phyloP scores from a whole-genome alignment of 495 filamentous ascomycete species.

The Hypomontagnella submonticulosa region DNA sequence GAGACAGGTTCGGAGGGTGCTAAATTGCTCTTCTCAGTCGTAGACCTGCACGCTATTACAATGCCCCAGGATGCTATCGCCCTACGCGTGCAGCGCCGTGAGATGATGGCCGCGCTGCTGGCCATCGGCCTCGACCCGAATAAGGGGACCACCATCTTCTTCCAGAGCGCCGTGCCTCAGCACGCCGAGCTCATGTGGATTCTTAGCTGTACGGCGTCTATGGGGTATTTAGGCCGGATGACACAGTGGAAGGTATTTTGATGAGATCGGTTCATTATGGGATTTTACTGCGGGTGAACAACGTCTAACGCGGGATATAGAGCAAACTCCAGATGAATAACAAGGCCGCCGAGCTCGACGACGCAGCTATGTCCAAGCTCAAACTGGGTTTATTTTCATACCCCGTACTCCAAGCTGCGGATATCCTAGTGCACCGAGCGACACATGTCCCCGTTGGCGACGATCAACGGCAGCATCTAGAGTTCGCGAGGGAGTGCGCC shows the following conservation, averaged over 20 bases:
- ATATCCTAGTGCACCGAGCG: constrained; percentile 87
- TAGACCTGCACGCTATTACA: constrained; percentile 94
- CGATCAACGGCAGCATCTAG: constrained; percentile 92
- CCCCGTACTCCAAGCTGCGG: constrained; percentile 93
- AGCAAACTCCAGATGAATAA: constrained; percentile 74
- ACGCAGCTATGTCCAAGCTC: constrained; percentile 65
- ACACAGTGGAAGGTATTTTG: constrained; percentile 91
- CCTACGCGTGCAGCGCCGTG: constrained; percentile 70
- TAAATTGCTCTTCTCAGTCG: constrained; percentile 82
- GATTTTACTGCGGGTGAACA: neutral
- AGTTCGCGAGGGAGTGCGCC: constrained; percentile 86
- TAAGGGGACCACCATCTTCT: constrained; percentile 78
- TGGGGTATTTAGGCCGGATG: constrained; percentile 92
- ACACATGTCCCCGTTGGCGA: constrained; percentile 97
- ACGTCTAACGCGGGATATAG: constrained; percentile 53
- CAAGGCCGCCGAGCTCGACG: constrained; percentile 63
- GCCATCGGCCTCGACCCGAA: constrained; percentile 85
- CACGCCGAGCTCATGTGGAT: constrained; percentile 97
- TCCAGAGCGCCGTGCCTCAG: constrained; percentile 77
- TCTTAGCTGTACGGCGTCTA: constrained; percentile 85
- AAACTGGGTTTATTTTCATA: constrained; percentile 97
- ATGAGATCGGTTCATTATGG: neutral
- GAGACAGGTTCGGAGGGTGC: constrained; percentile 58
- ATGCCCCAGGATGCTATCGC: constrained; percentile 68
- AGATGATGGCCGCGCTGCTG: constrained; percentile 81